phyloP scores from a whole-genome alignment of 2,329 filamentous ascomycete species.

The Aspergillus neotritici region DNA sequence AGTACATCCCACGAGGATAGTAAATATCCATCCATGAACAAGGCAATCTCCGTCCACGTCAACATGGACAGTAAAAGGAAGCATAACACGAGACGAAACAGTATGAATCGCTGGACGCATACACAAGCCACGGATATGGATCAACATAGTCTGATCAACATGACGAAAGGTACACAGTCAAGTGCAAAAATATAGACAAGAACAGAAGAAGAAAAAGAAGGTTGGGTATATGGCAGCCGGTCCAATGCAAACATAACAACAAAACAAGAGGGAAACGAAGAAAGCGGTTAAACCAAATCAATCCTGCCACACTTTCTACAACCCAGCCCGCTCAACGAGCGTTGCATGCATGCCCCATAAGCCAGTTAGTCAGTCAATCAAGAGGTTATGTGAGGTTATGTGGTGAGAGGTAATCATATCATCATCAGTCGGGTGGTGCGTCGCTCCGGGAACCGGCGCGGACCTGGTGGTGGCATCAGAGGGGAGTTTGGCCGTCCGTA shows the following conservation, averaged over 20 bases:
- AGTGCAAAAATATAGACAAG: too few species aligned
- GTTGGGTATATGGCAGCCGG: background rate
- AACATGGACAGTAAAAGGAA: too few species aligned
- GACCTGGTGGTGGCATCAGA: conserved; percentile 22
- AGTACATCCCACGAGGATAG: too few species aligned
- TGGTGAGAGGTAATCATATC: conserved; percentile 30
- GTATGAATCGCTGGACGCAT: too few species aligned
- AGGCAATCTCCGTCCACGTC: too few species aligned
- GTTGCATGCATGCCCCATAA: too few species aligned
- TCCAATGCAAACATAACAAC: background rate
- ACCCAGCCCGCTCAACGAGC: too few species aligned
- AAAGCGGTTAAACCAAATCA: background rate
- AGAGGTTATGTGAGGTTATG: background rate
- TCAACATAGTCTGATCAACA: too few species aligned
- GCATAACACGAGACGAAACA: too few species aligned
- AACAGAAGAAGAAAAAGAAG: background rate
- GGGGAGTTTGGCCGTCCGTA: conserved; percentile 14
- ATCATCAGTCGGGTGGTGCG: conserved; percentile 47
- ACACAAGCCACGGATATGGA: too few species aligned
- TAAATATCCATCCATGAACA: too few species aligned
- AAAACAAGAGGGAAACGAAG: background rate
- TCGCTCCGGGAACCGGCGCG: conserved; percentile 44
- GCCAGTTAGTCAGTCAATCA: background rate
- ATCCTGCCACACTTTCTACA: background rate
- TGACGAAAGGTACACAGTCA: too few species aligned